These are phyloP conservation scores for Naganishia friedmannii DNA, from an alignment of 768 basidiomycete species.

Conservation along the genomic window DNA sequence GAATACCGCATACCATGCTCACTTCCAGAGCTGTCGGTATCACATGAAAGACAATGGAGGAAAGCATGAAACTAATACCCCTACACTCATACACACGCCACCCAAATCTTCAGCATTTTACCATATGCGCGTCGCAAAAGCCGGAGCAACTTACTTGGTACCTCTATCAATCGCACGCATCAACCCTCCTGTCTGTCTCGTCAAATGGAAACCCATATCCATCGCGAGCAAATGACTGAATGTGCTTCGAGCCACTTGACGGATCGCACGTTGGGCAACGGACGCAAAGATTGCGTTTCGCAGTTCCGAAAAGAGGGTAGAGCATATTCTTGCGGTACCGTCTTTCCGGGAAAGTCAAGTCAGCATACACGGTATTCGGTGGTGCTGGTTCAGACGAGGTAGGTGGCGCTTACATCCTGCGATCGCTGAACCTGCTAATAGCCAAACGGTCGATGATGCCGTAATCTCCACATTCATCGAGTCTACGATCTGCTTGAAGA, in stretches of 20 bases:
- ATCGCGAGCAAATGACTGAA: constrained; percentile 89
- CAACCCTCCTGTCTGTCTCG: constrained; percentile 89
- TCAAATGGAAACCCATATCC: constrained; percentile 86
- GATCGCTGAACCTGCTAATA: constrained; percentile 83
- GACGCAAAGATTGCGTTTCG: constrained; percentile 94
- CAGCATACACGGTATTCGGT: not conserved
- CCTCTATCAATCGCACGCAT: constrained; percentile 96
- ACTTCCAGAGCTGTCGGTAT: constrained; percentile 95
- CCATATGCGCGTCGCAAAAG: not conserved
- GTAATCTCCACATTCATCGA: constrained; percentile 78
- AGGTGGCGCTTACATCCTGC: constrained; percentile 71
- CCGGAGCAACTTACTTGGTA: constrained; percentile 69
- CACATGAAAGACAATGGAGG: constrained; percentile 89
- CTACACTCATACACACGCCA: constrained; percentile 53
- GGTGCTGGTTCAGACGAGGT: not conserved
- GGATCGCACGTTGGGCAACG: constrained; percentile 88
- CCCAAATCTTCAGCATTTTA: not conserved
- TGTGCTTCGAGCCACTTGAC: constrained; percentile 90
- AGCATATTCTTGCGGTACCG: constrained; percentile 81
- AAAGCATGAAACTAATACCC: constrained; percentile 91
- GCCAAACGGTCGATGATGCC: constrained; percentile 74
- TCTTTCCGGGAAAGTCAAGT: constrained; percentile 59
- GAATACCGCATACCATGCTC: constrained; percentile 91
- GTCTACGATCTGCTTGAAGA: constrained; percentile 91
- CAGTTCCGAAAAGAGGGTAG: constrained; percentile 84